phyloP scores from a whole-genome alignment of 768 basidiomycete species.

The Termitomyces sp. region DNA sequence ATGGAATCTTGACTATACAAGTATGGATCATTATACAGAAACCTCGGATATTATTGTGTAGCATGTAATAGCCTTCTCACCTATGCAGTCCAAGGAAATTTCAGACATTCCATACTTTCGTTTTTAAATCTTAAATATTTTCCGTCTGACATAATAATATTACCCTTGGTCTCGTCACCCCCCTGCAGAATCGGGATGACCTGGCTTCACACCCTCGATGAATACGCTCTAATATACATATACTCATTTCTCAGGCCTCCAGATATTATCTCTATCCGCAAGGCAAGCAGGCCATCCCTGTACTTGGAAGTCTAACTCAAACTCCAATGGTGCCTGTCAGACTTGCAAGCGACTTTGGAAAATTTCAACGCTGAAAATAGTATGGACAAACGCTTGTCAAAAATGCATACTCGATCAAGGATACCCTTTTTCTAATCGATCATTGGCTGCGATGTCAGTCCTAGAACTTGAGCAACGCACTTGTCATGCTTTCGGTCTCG shows the following conservation, averaged over 20 bases:
- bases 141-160: background rate
- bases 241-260: conserved; percentile 28
- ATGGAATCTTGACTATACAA: background rate
- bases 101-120: background rate
- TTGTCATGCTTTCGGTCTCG: conserved; percentile 38
- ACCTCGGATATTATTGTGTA: background rate
- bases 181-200: background rate
- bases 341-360: conserved; percentile 41
- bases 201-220: conserved; percentile 10
- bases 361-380: conserved; percentile 41
- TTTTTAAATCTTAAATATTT: background rate
- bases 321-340: conserved; percentile 20
- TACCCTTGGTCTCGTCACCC: background rate
- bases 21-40: background rate
- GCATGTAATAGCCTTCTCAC: too few relatives aligned
- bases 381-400: conserved; percentile 50
- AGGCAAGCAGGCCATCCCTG: conserved; percentile 24
- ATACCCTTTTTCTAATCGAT: conserved; percentile 42
- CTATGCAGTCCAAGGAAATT: background rate
- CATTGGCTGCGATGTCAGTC: conserved; percentile 29
- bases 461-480: conserved; percentile 41
- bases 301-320: background rate
- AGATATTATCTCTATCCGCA: conserved; percentile 34
- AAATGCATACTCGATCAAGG: conserved; percentile 36
- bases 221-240: conserved; percentile 27